A percentile compares a stretch with the other conserved stretches of the same genome.
These are phyloP conservation scores for Aureobasidium subglaciale DNA, from an alignment of 2,329 filamentous ascomycete species.

Conservation along the genomic window DNA sequence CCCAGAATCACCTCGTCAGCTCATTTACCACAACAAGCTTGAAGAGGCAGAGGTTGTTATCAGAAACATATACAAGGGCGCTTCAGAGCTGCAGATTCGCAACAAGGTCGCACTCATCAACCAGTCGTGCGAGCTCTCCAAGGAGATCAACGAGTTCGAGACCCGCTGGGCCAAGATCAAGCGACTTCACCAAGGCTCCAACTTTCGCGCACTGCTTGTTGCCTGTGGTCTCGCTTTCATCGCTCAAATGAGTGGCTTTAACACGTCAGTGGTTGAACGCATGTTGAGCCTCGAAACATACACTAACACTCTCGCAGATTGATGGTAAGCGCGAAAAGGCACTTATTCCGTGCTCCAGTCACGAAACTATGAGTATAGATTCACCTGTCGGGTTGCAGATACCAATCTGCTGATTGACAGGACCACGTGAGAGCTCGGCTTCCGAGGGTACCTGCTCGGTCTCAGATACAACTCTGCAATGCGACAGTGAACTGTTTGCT, in stretches of 20 bases:
- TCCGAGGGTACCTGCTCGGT: too few species aligned
- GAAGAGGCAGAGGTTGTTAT: slow-evolving; percentile 30
- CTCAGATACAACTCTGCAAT: too few species aligned
- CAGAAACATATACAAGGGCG: slow-evolving; percentile 29
- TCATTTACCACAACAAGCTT: slow-evolving; percentile 31
- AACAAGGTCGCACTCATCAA: slow-evolving; percentile 27
- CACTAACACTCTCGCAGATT: too few species aligned
- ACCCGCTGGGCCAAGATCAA: slow-evolving; percentile 27
- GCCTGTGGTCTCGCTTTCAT: slow-evolving; percentile 34
- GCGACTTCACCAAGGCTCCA: slow-evolving; percentile 30
- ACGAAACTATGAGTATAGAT: too few species aligned
- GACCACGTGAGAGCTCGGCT: too few species aligned
- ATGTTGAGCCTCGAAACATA: too few species aligned
- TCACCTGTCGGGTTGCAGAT: too few species aligned
- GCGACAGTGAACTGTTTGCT: too few species aligned
- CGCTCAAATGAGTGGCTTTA: slow-evolving; percentile 37
- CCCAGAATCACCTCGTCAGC: slow-evolving; percentile 32
- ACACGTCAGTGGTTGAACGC: too few species aligned
- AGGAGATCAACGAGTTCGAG: slow-evolving; percentile 22
- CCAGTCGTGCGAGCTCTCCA: slow-evolving; percentile 22
- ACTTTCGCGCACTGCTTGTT: slow-evolving; percentile 32
- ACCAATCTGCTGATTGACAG: too few species aligned
- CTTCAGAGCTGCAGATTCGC: slow-evolving; percentile 19
- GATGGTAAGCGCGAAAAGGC: too few species aligned
- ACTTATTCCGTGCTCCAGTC: too few species aligned